Conservation (phyloP, 768 basidiomycete species). For the Lactifluus volemus region DNA sequence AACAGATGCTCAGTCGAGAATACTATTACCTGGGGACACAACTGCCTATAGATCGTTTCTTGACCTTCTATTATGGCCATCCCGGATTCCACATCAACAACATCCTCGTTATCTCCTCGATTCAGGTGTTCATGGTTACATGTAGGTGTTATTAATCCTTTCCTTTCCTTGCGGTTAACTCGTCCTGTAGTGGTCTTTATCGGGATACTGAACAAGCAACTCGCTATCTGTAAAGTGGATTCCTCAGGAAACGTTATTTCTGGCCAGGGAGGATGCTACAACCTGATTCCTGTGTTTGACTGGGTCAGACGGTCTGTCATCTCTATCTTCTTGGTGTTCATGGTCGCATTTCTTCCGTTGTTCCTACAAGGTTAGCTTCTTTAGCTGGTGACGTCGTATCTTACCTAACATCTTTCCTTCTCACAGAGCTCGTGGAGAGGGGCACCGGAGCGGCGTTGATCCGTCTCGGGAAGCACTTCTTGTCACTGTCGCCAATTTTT, state of each 20-base stretch:
- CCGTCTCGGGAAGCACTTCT: constrained; percentile 92
- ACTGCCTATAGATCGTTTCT: constrained; percentile 94
- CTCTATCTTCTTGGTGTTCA: constrained; percentile 98
- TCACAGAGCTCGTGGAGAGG: constrained; percentile 83
- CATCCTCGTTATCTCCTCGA: constrained; percentile 96
- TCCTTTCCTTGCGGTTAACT: not conserved
- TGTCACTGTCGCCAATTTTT: constrained; percentile 94
- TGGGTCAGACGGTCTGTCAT: constrained; percentile 97
- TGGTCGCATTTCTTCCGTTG: constrained; percentile 92
- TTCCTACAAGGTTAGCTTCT: constrained; percentile 78
- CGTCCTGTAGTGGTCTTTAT: constrained; percentile 68
- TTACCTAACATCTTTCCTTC: not conserved
- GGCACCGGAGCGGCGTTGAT: constrained; percentile 93
- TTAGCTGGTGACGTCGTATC: not conserved
- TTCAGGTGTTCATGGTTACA: constrained; percentile 96
- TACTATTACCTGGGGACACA: constrained; percentile 99
- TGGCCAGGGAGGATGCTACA: constrained; percentile 91
- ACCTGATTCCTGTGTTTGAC: constrained; percentile 91
- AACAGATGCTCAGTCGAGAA: constrained; percentile 99
- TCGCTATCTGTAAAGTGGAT: constrained; percentile 83
- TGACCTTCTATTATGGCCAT: constrained; percentile 99
- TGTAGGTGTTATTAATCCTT: constrained; percentile 39
- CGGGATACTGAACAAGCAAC: constrained; percentile 91
- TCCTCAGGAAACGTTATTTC: constrained; percentile 67
- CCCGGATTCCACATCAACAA: constrained; percentile 99